Conservation (phyloP, 2,329 filamentous ascomycete genomes). For the Apiospora koreana region DNA sequence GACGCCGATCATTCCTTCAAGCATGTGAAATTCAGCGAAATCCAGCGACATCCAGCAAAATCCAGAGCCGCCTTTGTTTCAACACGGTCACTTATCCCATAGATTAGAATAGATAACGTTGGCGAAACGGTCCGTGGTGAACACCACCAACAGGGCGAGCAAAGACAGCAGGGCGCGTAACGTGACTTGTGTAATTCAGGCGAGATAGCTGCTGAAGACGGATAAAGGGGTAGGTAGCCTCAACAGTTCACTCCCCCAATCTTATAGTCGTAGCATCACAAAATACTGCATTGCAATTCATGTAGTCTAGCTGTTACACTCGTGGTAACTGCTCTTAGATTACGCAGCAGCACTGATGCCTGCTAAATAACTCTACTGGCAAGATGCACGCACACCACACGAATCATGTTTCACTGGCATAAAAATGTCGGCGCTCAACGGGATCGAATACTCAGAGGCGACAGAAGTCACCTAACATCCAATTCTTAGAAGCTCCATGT, state of each 20-base stretch:
- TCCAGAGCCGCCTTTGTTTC: neutral
- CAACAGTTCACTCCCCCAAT: no score
- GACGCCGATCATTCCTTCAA: neutral
- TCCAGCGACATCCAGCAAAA: no score
- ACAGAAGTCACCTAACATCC: constrained; percentile 48
- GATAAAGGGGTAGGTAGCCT: no score
- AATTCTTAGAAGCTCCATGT: constrained; percentile 65
- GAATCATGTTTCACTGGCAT: neutral
- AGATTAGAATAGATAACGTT: neutral
- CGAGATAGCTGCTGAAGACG: no score
- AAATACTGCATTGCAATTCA: no score
- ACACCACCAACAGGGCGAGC: neutral
- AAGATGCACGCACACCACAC: neutral
- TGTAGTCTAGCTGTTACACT: neutral
- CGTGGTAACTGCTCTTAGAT: neutral
- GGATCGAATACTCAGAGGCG: constrained; percentile 55
- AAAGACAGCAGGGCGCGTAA: neutral
- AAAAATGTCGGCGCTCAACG: constrained; percentile 63
- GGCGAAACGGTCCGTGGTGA: neutral
- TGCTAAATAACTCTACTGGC: neutral
- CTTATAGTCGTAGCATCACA: no score
- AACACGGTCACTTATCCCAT: neutral
- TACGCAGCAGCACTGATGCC: neutral
- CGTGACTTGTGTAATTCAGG: no score
- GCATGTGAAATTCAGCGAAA: neutral